Evolutionary conservation across 768 basidiomycete genomes (phyloP).

Genomic region (Amanita exitialis): DNA sequence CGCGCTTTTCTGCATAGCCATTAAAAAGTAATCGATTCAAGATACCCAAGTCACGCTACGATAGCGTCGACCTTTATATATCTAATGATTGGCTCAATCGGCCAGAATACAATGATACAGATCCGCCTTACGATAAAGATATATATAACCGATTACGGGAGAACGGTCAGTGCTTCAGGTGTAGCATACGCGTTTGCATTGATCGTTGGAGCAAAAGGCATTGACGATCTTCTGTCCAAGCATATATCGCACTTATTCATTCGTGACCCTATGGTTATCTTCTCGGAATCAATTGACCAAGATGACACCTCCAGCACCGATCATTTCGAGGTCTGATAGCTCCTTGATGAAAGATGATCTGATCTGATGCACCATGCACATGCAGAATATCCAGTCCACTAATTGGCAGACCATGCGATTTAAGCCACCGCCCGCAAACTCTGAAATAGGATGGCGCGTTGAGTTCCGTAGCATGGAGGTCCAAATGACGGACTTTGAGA

Average conservation of each 20-base stretch:
- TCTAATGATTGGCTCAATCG: constrained; percentile 81
- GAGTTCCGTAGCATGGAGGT: constrained; percentile 99
- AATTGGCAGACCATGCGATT: constrained; percentile 99
- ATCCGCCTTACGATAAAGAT: constrained; percentile 65
- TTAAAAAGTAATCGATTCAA: constrained; percentile 60
- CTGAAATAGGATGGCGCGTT: constrained; percentile 93
- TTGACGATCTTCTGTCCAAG: constrained; percentile 80
- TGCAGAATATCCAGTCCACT: constrained; percentile 94
- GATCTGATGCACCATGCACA: neutral
- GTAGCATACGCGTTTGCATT: neutral
- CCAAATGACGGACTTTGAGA: constrained; percentile 97
- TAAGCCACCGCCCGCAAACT: constrained; percentile 93
- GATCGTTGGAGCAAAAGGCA: constrained; percentile 33
- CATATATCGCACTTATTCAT: constrained; percentile 96
- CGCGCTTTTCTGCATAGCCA: constrained; percentile 39
- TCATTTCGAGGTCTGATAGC: constrained; percentile 76
- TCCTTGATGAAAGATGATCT: neutral
- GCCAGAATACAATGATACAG: constrained; percentile 89
- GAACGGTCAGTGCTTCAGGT: constrained; percentile 47
- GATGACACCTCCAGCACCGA: constrained; percentile 83
- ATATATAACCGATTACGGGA: constrained; percentile 66
- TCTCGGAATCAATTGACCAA: constrained; percentile 88
- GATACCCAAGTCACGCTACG: constrained; percentile 97
- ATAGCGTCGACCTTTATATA: constrained; percentile 90
- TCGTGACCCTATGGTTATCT: constrained; percentile 92